These are phyloP conservation scores for Cadophora sp. DNA, from an alignment of 2,329 filamentous ascomycete species.

Conservation along the genomic window DNA sequence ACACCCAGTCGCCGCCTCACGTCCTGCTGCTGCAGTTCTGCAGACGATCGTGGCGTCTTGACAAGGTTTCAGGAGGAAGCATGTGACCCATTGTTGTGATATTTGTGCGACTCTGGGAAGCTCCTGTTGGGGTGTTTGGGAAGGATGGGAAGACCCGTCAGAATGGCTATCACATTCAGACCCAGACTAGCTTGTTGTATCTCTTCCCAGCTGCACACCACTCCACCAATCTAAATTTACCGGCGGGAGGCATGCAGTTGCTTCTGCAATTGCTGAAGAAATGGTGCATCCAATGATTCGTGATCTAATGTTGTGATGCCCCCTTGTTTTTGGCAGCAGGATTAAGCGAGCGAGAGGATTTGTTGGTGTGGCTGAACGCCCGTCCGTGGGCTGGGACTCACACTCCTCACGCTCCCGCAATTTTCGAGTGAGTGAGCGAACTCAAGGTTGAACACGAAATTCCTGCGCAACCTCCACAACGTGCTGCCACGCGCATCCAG, in stretches of 20 bases:
- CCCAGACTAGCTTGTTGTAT: neutral
- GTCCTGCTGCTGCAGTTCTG: neutral
- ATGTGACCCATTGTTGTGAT: conserved; percentile 20
- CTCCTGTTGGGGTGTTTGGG: conserved; percentile 19
- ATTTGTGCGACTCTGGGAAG: conserved; percentile 19
- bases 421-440: neutral
- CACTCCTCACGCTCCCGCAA: neutral
- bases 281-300: conserved; percentile 10
- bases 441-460: conserved; percentile 6
- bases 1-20: conserved; percentile 16
- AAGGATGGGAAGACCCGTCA: conserved; percentile 23
- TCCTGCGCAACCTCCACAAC: conserved; percentile 34
- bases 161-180: conserved; percentile 26
- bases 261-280: conserved; percentile 1
- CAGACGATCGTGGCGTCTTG: conserved; percentile 20
- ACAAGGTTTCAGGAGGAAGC: conserved; percentile 16
- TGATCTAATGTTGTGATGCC: conserved; percentile 2
- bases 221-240: conserved; percentile 9
- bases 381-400: conserved; percentile 14
- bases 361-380: conserved; percentile 17
- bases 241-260: conserved; percentile 1
- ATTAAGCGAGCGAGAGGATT: conserved; percentile 8
- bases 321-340: conserved; percentile 9
- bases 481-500: conserved; percentile 35
- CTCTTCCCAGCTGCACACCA: conserved; percentile 4